Evolutionary conservation across 148 eudicot species (phyloP), one percentile per base, ranked within the genome.

Genomic region (Talinum fruticosum): DNA sequence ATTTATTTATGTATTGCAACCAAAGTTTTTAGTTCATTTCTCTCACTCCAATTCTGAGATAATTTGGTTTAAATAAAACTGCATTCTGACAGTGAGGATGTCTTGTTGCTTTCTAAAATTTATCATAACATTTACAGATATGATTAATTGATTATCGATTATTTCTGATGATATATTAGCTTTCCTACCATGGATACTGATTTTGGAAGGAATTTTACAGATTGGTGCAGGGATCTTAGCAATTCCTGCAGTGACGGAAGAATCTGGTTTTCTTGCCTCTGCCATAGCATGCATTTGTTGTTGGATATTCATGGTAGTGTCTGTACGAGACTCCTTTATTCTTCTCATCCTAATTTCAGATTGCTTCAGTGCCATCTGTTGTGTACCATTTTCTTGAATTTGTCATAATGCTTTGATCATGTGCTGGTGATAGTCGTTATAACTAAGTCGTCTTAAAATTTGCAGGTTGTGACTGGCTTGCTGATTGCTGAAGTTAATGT

Each of bases 161-260:
- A n/a, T n/a, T 15, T 67, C 16, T 67, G 33, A 67, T 24, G 18
- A 34, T 36, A 19, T 19, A 0, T 5, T 15, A 10, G 24, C 49
- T 37, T 69, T 69, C 15, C 51, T 69, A 0, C 13, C 13, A 5
- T 24, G n/a, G 23, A n/a, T 32, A 34, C 21, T 72, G 35, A 73
- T 41, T 53, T 69, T 49, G 66, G 74, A 26, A 37, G 65, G 37
- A 29, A n/a, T 21, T 24, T 69, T 74, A 78, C 77, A 94, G 98
- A 84, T 94, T n/a, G 98, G 98, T 80, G 98, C 97, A 38, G 98
- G 98, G 74, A 92, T 94, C 70, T 89, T 94, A 59, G 98, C 98
- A 47, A 85, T 94, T 88, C 98, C 98, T 66, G 96, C 98, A 51
- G 97, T 94, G 67, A 94, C 98, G 32, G 92, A 90, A 80, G 97